phyloP scores from a whole-genome alignment of 148 eudicot species.

The Selenicereus undatus region DNA sequence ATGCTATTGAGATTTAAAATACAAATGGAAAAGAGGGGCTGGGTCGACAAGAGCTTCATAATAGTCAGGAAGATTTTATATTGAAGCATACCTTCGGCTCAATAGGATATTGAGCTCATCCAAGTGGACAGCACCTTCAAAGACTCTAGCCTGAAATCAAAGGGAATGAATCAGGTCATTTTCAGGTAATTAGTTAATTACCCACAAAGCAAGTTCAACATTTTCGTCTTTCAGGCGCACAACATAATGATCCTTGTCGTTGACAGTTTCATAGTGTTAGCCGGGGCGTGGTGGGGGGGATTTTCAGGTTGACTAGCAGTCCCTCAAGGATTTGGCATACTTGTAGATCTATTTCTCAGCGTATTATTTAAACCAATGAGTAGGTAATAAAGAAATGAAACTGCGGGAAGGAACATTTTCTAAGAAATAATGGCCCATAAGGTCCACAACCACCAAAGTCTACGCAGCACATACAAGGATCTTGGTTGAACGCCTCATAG shows the following conservation, averaged over 20 bases:
- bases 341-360: not conserved
- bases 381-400: no score
- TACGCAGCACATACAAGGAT: not conserved
- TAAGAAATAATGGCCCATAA: not conserved
- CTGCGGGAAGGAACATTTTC: not conserved
- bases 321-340: not conserved
- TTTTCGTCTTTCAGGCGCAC: not conserved
- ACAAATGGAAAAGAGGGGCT: not conserved
- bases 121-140: conserved; percentile 62
- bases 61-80: not conserved
- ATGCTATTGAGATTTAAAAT: not conserved
- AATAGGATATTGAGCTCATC: conserved; percentile 75
- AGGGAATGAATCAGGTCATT: not conserved
- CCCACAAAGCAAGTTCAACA: not conserved
- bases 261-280: not conserved
- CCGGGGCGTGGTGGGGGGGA: no score
- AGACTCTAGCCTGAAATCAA: conserved; percentile 56
- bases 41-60: no score
- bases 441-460: not conserved
- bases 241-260: not conserved
- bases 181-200: not conserved
- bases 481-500: not conserved
- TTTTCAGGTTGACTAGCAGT: not conserved
- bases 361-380: no score
- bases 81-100: conserved; percentile 51